These are phyloP conservation scores for Babesia bigemina DNA, from an alignment of 169 alveolate genomes.

Conservation along the genomic window DNA sequence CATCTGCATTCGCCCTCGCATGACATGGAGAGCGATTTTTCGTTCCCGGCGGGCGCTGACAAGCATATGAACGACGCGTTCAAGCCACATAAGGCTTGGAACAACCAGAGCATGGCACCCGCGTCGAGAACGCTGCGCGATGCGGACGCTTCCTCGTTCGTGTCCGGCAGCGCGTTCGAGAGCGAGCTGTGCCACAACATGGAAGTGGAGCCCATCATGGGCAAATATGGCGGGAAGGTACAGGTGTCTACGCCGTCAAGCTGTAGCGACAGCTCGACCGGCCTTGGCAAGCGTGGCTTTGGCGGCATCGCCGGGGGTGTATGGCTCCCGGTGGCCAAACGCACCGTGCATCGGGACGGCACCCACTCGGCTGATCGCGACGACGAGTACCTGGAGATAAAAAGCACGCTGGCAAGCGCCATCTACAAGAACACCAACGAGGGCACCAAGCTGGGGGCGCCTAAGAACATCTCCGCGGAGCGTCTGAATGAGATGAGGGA, in stretches of 20 bases:
- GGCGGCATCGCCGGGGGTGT: neutral
- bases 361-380: neutral
- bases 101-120: neutral
- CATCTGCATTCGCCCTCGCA: constrained; percentile 1
- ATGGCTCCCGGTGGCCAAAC: neutral
- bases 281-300: constrained; percentile 6
- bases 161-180: constrained; percentile 35
- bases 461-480: constrained; percentile 56
- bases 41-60: neutral
- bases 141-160: neutral
- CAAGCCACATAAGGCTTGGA: constrained; percentile 23
- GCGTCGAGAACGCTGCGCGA: neutral
- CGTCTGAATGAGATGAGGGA: constrained; percentile 66
- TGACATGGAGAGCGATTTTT: neutral
- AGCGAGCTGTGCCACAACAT: constrained; percentile 22
- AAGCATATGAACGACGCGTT: neutral
- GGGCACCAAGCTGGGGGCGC: constrained; percentile 64
- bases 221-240: constrained; percentile 20
- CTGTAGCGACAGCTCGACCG: neutral
- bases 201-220: constrained; percentile 7
- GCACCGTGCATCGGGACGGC: neutral
- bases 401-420: constrained; percentile 67
- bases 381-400: constrained; percentile 58
- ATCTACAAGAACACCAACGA: constrained; percentile 65
- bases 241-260: neutral